phyloP scores from a whole-genome alignment of 768 basidiomycete genomes.

The Neoboletus brunneissimus region DNA sequence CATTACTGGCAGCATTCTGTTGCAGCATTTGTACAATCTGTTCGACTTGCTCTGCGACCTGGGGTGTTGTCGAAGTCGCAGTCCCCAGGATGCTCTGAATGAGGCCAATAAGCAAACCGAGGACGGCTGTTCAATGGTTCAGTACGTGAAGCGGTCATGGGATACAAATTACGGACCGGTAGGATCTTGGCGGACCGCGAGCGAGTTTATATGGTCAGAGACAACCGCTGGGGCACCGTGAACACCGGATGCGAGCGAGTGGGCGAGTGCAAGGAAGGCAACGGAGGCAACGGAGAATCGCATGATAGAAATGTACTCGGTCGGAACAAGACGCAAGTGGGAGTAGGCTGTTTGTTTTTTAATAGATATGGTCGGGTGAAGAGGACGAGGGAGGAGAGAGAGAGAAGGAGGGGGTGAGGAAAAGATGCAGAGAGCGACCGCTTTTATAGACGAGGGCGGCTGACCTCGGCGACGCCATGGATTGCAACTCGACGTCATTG shows the following conservation, averaged over 20 bases:
- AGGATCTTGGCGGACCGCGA: not conserved
- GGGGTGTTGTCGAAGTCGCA: not conserved
- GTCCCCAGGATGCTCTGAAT: not conserved
- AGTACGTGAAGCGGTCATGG: not conserved
- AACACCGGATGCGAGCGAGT: constrained; percentile 14
- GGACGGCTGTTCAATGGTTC: not conserved
- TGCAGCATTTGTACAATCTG: not conserved
- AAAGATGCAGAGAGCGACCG: not conserved
- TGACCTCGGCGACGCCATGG: constrained; percentile 11
- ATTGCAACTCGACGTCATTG: constrained; percentile 12
- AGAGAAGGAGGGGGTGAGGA: constrained; percentile 13
- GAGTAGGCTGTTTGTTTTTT: constrained; percentile 21
- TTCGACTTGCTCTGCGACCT: not conserved
- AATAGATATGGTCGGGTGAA: constrained; percentile 4
- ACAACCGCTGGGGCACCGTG: constrained; percentile 15
- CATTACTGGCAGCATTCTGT: too few relatives aligned
- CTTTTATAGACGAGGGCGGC: constrained; percentile 20
- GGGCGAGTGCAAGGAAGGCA: constrained; percentile 18
- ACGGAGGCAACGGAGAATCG: constrained; percentile 19
- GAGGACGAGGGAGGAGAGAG: constrained; percentile 4
- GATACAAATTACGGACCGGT: not conserved
- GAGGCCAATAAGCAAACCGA: rapidly evolving
- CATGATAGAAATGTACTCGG: constrained; percentile 28
- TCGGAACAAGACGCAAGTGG: constrained; percentile 18
- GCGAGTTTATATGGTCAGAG: not conserved